These are phyloP conservation scores for Xanthoconium stramineum DNA, from an alignment of 768 basidiomycete species.

Conservation along the genomic window DNA sequence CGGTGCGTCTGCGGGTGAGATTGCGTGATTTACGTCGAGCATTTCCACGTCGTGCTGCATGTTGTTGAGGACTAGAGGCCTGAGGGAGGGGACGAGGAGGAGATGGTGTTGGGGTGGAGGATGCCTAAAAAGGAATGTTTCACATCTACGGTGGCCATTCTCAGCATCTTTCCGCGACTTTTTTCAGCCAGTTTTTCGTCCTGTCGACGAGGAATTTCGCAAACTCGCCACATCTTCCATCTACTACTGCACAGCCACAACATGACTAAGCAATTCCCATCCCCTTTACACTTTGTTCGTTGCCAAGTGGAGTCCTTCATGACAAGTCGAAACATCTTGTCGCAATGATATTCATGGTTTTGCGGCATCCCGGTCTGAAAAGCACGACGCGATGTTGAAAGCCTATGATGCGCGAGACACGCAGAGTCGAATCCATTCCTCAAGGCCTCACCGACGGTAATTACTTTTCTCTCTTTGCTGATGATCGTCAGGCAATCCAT, in stretches of 20 bases:
- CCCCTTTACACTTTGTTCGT: conserved; percentile 18
- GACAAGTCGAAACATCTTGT: too few relatives aligned
- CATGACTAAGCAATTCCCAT: conserved; percentile 27
- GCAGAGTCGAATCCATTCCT: too few relatives aligned
- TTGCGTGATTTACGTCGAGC: conserved; percentile 14
- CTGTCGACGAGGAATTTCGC: conserved; percentile 26
- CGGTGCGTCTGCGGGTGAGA: conserved; percentile 6
- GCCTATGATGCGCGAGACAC: too few relatives aligned
- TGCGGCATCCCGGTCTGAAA: too few relatives aligned
- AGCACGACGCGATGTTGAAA: too few relatives aligned
- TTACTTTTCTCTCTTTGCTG: too few relatives aligned
- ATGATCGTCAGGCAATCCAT: too few relatives aligned
- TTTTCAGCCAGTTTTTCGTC: conserved; percentile 23
- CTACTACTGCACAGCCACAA: conserved; percentile 13
- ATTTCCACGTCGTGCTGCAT: conserved; percentile 31
- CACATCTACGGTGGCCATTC: conserved; percentile 26
- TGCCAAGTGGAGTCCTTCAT: too few relatives aligned
- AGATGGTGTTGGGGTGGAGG: conserved; percentile 30
- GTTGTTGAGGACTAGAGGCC: not conserved
- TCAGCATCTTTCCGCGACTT: conserved; percentile 28
- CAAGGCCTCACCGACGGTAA: too few relatives aligned
- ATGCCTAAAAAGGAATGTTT: conserved; percentile 38
- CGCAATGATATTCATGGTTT: too few relatives aligned
- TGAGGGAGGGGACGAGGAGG: conserved; percentile 25
- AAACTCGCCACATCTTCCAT: conserved; percentile 9